A percentile compares a stretch with the other conserved stretches of the same genome.
Conservation (phyloP, 177 flowering plant species). For the Vitis hybrid region DNA sequence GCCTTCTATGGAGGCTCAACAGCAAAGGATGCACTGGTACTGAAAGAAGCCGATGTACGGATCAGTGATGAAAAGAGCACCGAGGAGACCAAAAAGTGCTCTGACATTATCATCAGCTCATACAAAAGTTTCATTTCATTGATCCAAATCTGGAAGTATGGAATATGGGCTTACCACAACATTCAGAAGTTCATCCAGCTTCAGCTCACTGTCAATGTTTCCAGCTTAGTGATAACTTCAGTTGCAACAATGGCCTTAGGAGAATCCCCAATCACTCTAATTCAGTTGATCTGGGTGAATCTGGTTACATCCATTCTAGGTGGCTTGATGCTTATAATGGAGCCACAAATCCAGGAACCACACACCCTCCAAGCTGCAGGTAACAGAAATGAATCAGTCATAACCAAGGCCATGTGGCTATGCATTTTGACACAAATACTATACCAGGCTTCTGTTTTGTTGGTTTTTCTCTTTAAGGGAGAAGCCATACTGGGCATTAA, state of each 20-base stretch:
- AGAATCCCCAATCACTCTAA: slow-evolving; percentile 9
- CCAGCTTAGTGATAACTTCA: slow-evolving; percentile 11
- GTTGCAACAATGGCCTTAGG: not conserved
- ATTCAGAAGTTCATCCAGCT: slow-evolving; percentile 19
- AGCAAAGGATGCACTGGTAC: not conserved
- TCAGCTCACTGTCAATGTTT: slow-evolving; percentile 16
- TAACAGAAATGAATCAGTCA: not conserved
- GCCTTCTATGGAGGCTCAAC: slow-evolving; percentile 10
- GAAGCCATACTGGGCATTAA: not conserved
- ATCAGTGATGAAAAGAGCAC: not conserved
- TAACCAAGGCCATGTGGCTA: slow-evolving; percentile 15
- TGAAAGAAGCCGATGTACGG: slow-evolving; percentile 20
- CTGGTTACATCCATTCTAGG: slow-evolving; percentile 14
- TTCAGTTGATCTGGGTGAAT: slow-evolving; percentile 21
- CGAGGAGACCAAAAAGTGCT: slow-evolving; percentile 9
- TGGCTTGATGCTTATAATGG: slow-evolving; percentile 11
- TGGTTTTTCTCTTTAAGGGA: slow-evolving; percentile 7
- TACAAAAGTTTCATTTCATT: not conserved
- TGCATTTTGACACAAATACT: slow-evolving; percentile 8
- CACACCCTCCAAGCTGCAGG: not conserved
- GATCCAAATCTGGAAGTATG: not conserved
- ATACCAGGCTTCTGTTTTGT: slow-evolving; percentile 8
- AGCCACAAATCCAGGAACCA: not conserved
- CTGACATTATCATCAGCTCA: slow-evolving; percentile 5
- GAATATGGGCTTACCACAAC: slow-evolving; percentile 14